These are phyloP conservation scores for Metarhizium brunneum DNA, from an alignment of 2,329 filamentous ascomycete genomes.

Conservation along the genomic window DNA sequence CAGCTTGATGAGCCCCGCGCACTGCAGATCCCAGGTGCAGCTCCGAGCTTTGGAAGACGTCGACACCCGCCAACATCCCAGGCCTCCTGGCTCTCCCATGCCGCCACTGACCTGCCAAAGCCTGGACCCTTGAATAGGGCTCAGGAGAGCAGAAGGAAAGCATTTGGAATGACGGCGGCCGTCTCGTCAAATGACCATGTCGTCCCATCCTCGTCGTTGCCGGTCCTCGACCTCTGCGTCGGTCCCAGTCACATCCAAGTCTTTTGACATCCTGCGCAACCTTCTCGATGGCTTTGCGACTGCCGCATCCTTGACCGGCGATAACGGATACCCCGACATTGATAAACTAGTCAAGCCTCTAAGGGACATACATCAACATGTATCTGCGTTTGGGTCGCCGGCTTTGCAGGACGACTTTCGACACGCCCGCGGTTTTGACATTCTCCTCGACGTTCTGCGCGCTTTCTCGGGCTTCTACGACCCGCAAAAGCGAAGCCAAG, in stretches of 20 bases:
- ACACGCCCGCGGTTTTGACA: constrained; percentile 68
- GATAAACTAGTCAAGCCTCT: constrained; percentile 44
- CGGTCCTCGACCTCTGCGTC: constrained; percentile 57
- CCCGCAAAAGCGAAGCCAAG: constrained; percentile 47
- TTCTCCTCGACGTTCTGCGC: constrained; percentile 59
- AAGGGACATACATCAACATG: constrained; percentile 56
- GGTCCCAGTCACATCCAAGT: constrained; percentile 46
- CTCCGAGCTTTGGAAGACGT: background rate
- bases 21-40: constrained; percentile 10
- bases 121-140: constrained; percentile 29
- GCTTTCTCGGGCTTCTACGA: constrained; percentile 70
- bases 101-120: constrained; percentile 18
- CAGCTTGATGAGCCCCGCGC: constrained; percentile 16
- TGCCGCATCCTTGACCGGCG: constrained; percentile 21
- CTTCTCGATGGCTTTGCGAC: constrained; percentile 40
- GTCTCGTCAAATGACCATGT: constrained; percentile 31
- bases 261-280: constrained; percentile 47
- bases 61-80: background rate
- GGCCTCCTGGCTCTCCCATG: constrained; percentile 22
- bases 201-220: constrained; percentile 45
- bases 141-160: constrained; percentile 15
- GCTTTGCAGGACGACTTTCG: constrained; percentile 72
- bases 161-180: constrained; percentile 10
- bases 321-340: constrained; percentile 38
- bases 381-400: constrained; percentile 38